Evolutionary conservation across 106 monocot species (phyloP).

Genomic region (Iris macrosiphon): DNA sequence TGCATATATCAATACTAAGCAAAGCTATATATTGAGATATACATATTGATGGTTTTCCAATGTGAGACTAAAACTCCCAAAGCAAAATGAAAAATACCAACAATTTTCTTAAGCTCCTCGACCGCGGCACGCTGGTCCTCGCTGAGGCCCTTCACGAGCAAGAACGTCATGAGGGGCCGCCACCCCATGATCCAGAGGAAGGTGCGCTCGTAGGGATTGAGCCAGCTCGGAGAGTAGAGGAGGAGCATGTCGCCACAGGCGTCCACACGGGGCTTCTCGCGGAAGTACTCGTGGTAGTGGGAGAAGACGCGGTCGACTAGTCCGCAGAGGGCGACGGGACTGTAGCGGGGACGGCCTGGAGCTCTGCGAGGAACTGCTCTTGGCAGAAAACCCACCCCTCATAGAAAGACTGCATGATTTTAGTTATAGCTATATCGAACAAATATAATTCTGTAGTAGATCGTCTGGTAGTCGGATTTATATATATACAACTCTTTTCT

Average conservation of each 20-base stretch:
- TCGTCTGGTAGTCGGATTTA: no score
- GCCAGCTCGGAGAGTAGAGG: conserved; percentile 13
- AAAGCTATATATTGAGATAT: no score
- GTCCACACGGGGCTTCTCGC: conserved; percentile 14
- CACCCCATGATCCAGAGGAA: conserved; percentile 27
- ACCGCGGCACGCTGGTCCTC: conserved; percentile 4
- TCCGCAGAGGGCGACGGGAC: background rate
- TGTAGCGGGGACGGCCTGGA: conserved; percentile 3
- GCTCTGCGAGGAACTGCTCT: conserved; percentile 9
- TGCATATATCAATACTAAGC: no score
- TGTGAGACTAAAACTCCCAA: no score
- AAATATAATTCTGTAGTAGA: no score
- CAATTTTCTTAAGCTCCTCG: background rate
- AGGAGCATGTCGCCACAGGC: conserved; percentile 13
- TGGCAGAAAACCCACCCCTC: conserved; percentile 12
- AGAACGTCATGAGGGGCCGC: conserved; percentile 18
- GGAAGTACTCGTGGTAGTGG: conserved; percentile 26
- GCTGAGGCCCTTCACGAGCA: conserved; percentile 1
- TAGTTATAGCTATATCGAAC: no score
- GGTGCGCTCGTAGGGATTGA: conserved; percentile 21
- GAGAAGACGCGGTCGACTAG: conserved; percentile 10
- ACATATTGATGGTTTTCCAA: no score
- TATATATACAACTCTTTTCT: no score
- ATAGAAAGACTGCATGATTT: conserved; percentile 21
- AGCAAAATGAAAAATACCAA: no score